Conservation (phyloP, 306 rosid species). For the Trifolium fragiferum region DNA sequence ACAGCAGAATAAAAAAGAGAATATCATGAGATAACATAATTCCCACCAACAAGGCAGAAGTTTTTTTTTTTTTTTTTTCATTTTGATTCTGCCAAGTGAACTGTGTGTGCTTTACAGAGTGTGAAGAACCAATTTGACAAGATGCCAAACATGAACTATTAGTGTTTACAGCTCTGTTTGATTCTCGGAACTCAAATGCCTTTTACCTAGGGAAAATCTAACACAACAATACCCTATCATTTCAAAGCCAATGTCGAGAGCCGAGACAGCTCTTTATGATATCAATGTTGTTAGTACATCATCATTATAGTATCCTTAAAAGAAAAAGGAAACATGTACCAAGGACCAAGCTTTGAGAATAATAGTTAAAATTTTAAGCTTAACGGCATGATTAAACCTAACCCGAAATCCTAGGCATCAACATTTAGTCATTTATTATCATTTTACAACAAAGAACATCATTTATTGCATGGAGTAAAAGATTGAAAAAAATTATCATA, state of each 20-base stretch:
- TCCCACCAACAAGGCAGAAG: constrained; percentile 27
- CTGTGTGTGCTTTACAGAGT: constrained; percentile 22
- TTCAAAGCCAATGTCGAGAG: constrained; percentile 26
- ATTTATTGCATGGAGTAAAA: background rate
- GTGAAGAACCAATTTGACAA: constrained; percentile 13
- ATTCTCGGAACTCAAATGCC: background rate
- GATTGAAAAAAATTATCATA: background rate
- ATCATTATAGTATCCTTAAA: background rate
- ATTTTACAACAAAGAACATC: constrained; percentile 30
- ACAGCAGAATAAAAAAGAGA: background rate
- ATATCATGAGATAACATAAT: constrained; percentile 5
- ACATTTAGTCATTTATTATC: constrained; percentile 10
- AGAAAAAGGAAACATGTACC: constrained; percentile 13
- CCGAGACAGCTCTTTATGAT: constrained; percentile 19
- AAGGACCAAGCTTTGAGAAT: constrained; percentile 17
- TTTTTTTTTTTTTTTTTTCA: background rate
- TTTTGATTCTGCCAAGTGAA: constrained; percentile 6
- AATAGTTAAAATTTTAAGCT: constrained; percentile 6
- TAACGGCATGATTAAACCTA: background rate
- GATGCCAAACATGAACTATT: constrained; percentile 29
- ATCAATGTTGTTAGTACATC: background rate
- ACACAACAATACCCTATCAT: constrained; percentile 12
- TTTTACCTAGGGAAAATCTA: constrained; percentile 25
- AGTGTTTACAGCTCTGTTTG: background rate
- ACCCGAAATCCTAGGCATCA: constrained; percentile 14